Base-by-base conservation (phyloP, 2,329 filamentous ascomycete genomes). In the Alternaria rosae region DNA sequence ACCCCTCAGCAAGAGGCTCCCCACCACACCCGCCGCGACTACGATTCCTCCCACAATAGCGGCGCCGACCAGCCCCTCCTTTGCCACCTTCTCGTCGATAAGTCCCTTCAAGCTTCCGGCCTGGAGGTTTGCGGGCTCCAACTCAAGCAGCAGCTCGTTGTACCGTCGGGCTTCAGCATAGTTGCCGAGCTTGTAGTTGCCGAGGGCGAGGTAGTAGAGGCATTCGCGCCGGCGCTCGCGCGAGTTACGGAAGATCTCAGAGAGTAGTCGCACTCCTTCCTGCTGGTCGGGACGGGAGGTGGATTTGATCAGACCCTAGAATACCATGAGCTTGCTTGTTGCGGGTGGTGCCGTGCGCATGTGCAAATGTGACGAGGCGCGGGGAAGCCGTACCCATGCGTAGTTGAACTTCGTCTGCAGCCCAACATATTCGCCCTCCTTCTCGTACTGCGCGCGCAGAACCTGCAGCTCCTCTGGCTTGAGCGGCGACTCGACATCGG, bases 391-490 rank as follows among this genome's bases (percentile, higher is more conserved):
- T 88, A 97, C 93, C 95, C 95, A 99, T 78, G 95, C 94, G 81
- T 94, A 98, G 88, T 99, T 99, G 88, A 99, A 99, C 80, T 98
- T 98, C 65, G 95, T 99, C 82, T 99, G 95, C 42, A 99, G 88
- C 62, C 94, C 94, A 64, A 97, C 94, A 85, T 97, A 96, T 75
- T 97, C 92, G 70, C 94, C 95, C 83, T 99, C 95, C 79, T 97
- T 97, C 79, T 98, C 94, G 79, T 95, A 99, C 80, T 99, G 95
- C 63, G 92, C 86, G 68, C 94, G 92, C 56, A 99, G 87, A 66
- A 98, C 95, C 80, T 94, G 90, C 63, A 99, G 90, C 82, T 99
- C 95, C 53, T 92, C 91, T 59, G 92, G 89, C 82, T 95, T 96
- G 66, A 99, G 87, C 70, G 95, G 92, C 78, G 93, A 97, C 85